Base-by-base conservation (phyloP, 164 flowering plant genomes). In the Piper longum region DNA sequence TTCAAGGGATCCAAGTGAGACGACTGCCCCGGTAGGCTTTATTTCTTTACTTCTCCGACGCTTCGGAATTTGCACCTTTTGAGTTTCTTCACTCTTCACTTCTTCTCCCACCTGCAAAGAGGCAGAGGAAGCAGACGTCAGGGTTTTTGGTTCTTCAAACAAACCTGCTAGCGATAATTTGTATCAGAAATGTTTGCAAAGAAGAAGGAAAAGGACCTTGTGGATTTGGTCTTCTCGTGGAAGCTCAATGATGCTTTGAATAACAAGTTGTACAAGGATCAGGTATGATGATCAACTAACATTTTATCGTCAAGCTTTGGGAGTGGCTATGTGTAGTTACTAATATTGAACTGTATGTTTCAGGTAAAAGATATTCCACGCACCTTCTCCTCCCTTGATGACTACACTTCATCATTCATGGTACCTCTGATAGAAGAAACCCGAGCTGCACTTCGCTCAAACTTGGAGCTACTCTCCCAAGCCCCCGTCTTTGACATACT, bases 361-460 rank as follows among this genome's bases (percentile, higher is more conserved):
- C 11, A 88, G 96, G 82, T 86, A 43, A 64, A 73, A 59, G 65
- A 64, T 60, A 86, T 86, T 62, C 90, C 89, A 7, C 67, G 62
- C 12, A 48, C 76, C 8, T 86, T 86, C 75, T 62, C 67, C 12
- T 79, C 90, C 0, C 77, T 76, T 11, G 57, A 71, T 9, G 75
- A 80, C 0, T 86, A 86, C 69, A 68, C 81, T 41, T 69, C 74
- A 7, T 82, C 87, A 0, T 86, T 45, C 66, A 42, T 65, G 7
- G 73, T 54, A 43, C 90, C 96, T 41, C 75, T 84, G 41, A 45
- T 77, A 12, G 89, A 84, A 69, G 89, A 84, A 74, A 81, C 82
- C 36, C 81, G 89, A 13, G 74, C 80, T 0, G 78, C 73, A 17
- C 16, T 89, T 39, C 64, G 48, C 43, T 72, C 85, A 4, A 71